Evolutionary conservation across 2,329 filamentous ascomycete genomes (phyloP).

Genomic region (Beauveria medogensis): DNA sequence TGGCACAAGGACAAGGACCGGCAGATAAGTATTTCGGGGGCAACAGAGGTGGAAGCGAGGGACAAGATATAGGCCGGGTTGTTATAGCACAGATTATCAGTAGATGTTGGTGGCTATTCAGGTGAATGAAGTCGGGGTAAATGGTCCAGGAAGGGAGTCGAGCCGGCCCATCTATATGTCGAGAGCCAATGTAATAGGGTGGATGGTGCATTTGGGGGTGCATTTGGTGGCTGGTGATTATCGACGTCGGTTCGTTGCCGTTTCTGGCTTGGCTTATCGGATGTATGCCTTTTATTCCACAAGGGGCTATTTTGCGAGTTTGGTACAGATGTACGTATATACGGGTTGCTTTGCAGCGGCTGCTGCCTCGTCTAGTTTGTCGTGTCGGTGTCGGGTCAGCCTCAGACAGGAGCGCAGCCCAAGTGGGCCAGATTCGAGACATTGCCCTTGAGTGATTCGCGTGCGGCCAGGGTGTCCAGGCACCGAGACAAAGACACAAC

Average conservation of each 20-base stretch:
- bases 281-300: background rate
- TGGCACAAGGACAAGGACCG: background rate
- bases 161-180: background rate
- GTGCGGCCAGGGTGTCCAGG: background rate
- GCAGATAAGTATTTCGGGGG: background rate
- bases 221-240: background rate
- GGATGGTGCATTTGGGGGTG: background rate
- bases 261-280: background rate
- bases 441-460: slow-evolving; percentile 1
- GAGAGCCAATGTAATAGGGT: background rate
- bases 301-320: too few species aligned
- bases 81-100: background rate
- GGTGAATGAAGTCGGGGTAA: background rate
- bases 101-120: background rate
- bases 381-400: background rate
- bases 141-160: background rate
- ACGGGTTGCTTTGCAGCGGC: too few species aligned
- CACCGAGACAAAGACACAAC: background rate
- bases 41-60: background rate
- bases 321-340: too few species aligned
- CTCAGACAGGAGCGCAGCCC: background rate
- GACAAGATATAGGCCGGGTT: background rate
- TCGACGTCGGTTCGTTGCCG: background rate
- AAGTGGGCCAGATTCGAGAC: slow-evolving; percentile 2
- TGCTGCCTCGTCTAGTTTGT: background rate